Conservation (phyloP, 805 yeast species). For the Pichia kluyveri region DNA sequence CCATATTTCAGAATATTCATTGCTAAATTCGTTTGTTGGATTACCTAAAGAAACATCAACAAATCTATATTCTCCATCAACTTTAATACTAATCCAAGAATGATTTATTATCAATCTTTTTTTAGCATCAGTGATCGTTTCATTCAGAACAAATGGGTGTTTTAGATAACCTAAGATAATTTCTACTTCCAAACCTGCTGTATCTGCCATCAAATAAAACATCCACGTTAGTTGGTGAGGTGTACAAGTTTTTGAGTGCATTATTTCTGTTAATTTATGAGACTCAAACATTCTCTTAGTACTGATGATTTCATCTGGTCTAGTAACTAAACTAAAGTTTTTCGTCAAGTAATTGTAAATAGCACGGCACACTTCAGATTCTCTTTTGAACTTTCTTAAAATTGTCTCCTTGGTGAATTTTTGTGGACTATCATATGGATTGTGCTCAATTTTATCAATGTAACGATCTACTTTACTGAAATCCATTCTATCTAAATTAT, state of each 20-base stretch:
- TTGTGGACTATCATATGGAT: conserved; percentile 26
- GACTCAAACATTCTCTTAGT: conserved; percentile 22
- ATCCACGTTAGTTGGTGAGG: conserved; percentile 65
- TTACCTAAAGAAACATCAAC: conserved; percentile 67
- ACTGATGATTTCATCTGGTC: conserved; percentile 26
- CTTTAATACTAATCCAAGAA: conserved; percentile 75
- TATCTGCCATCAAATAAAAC: conserved; percentile 62
- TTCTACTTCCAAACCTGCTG: conserved; percentile 65
- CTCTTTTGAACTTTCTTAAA: conserved; percentile 42
- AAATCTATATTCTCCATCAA: conserved; percentile 72
- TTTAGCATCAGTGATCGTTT: conserved; percentile 17
- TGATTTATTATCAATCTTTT: conserved; percentile 60
- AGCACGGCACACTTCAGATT: conserved; percentile 57
- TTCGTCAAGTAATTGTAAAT: conserved; percentile 54
- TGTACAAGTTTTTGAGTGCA: conserved; percentile 21
- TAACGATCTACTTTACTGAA: conserved; percentile 35
- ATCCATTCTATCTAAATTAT: conserved; percentile 18
- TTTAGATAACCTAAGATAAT: conserved; percentile 78
- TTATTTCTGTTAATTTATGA: conserved; percentile 18
- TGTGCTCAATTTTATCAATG: conserved; percentile 29
- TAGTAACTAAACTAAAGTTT: conserved; percentile 40
- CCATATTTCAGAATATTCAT: conserved; percentile 32
- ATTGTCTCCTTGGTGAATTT: conserved; percentile 39
- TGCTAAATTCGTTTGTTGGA: conserved; percentile 38
- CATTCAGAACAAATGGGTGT: conserved; percentile 54